Conservation (phyloP, 164 flowering plant genomes). For the Nymphaea colorata region DNA sequence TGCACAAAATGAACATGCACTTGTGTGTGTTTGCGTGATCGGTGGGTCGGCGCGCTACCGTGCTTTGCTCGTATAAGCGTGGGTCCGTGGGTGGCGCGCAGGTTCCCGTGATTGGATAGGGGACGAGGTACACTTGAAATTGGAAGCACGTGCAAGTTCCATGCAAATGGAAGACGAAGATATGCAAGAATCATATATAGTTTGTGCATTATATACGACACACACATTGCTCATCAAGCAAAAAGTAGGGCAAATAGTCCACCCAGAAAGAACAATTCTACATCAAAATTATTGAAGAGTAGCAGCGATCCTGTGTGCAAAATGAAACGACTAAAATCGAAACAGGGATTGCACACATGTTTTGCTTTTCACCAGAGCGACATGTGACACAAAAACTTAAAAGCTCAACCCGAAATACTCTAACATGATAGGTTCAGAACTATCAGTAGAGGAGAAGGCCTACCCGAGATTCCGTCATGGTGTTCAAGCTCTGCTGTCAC, state of each 20-base stretch:
- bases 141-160: background rate
- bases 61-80: too few species aligned
- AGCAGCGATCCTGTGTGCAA: too few species aligned
- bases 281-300: background rate
- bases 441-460: background rate
- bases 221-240: too few species aligned
- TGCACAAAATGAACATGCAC: background rate
- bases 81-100: background rate
- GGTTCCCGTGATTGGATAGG: background rate
- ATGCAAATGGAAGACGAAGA: background rate
- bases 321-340: too few species aligned
- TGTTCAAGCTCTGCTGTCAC: background rate
- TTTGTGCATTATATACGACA: too few species aligned
- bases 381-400: background rate
- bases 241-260: too few species aligned
- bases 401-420: background rate
- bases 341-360: too few species aligned
- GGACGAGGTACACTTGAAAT: background rate
- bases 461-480: conserved; percentile 14
- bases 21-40: too few species aligned
- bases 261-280: too few species aligned
- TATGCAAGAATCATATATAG: background rate
- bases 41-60: too few species aligned
- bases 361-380: too few species aligned
- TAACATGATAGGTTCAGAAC: background rate